These are phyloP conservation scores for Aspergillus haitiensis DNA, from an alignment of 495 filamentous ascomycete species.

Conservation along the genomic window DNA sequence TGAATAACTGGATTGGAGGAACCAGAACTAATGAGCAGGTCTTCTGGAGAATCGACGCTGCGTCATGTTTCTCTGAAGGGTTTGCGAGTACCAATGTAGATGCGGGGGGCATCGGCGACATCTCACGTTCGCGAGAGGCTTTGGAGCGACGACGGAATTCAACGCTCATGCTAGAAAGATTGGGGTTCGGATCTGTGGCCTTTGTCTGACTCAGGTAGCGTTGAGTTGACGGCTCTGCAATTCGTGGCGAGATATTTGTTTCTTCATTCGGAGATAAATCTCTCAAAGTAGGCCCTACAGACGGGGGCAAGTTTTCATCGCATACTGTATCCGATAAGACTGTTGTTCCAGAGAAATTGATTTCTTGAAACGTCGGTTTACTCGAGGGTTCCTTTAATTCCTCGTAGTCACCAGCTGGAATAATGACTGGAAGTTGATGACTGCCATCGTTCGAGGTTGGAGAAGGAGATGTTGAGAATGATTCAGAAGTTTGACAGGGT, in stretches of 20 bases:
- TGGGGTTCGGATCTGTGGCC: conserved; percentile 30
- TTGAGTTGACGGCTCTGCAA: conserved; percentile 8
- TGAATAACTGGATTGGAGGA: conserved; percentile 72
- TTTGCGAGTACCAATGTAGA: conserved; percentile 58
- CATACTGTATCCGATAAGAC: conserved; percentile 5
- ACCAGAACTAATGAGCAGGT: conserved; percentile 72
- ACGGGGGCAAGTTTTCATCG: conserved; percentile 8
- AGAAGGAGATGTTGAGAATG: conserved; percentile 26
- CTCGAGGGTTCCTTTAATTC: conserved; percentile 1
- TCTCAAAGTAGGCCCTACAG: not conserved
- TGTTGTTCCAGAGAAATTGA: conserved; percentile 4
- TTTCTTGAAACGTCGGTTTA: conserved; percentile 5
- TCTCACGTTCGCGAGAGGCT: conserved; percentile 56
- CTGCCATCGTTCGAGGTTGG: conserved; percentile 32
- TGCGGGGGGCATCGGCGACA: conserved; percentile 70
- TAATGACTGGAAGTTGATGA: conserved; percentile 17
- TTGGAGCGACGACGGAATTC: conserved; percentile 55
- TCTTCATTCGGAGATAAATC: conserved; percentile 5
- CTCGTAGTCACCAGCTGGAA: not conserved
- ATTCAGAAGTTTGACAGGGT: conserved; percentile 12
- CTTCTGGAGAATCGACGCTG: conserved; percentile 68
- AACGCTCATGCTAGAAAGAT: conserved; percentile 48
- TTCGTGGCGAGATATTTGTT: conserved; percentile 2
- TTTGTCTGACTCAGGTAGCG: not conserved
- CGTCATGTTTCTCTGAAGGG: conserved; percentile 53